Conservation (phyloP, 805 yeast genomes). For the Scheffersomyces amazonensis region DNA sequence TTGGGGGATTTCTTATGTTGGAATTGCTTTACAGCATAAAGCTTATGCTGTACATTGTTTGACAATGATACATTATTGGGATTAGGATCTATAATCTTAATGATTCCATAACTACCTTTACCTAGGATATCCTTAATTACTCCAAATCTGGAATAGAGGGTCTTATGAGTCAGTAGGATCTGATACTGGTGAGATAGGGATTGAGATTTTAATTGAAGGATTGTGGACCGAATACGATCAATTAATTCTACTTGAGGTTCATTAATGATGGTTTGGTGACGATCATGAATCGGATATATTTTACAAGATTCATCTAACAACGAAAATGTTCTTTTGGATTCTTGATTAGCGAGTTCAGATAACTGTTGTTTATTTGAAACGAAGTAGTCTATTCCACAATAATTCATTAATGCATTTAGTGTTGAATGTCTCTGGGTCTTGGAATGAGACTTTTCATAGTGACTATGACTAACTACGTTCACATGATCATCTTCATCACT, state of each 20-base stretch:
- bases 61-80: background rate
- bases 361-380: conserved; percentile 11
- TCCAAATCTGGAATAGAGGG: conserved; percentile 33
- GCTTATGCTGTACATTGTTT: conserved; percentile 2
- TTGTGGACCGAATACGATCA: conserved; percentile 15
- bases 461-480: conserved; percentile 28
- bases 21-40: conserved; percentile 35
- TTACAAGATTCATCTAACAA: conserved; percentile 18
- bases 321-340: conserved; percentile 30
- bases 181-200: conserved; percentile 5
- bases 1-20: conserved; percentile 15
- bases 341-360: conserved; percentile 26
- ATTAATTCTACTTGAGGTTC: conserved; percentile 25
- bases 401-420: conserved; percentile 29
- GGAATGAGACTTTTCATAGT: conserved; percentile 13
- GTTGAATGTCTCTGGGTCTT: conserved; percentile 11
- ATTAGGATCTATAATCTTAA: conserved; percentile 27
- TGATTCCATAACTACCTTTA: conserved; percentile 36
- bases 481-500: conserved; percentile 13
- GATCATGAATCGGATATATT: conserved; percentile 12
- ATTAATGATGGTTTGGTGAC: conserved; percentile 23
- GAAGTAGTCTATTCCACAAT: conserved; percentile 25
- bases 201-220: conserved; percentile 10
- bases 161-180: conserved; percentile 8
- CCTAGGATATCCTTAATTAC: conserved; percentile 32